phyloP scores from a whole-genome alignment of 2,329 filamentous ascomycete species.

The Cladophialophora psammophila region DNA sequence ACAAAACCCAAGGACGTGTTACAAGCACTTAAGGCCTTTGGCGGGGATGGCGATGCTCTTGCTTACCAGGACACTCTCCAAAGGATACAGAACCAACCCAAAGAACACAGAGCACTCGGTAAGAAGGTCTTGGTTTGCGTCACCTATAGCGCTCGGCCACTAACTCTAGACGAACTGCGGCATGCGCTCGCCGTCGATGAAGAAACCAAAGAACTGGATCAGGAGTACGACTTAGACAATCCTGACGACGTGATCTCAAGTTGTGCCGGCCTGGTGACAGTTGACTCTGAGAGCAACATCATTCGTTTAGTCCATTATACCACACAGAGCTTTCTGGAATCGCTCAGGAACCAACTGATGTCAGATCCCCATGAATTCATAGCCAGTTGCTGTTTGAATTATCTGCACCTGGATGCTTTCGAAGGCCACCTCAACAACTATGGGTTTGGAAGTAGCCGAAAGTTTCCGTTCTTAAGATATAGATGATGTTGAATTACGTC shows the following conservation, averaged over 20 bases:
- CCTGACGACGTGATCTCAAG: constrained; percentile 44
- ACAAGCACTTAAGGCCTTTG: constrained; percentile 36
- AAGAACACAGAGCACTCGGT: constrained; percentile 40
- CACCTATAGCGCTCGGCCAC: constrained; percentile 33
- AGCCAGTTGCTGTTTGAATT: constrained; percentile 46
- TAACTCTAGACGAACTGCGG: constrained; percentile 39
- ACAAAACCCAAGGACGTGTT: constrained; percentile 35
- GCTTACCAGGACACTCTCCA: constrained; percentile 42
- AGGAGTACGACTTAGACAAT: constrained; percentile 35
- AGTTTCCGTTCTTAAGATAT: constrained; percentile 13
- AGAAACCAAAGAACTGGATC: constrained; percentile 23
- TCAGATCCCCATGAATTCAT: constrained; percentile 44
- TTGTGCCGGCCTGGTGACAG: constrained; percentile 54
- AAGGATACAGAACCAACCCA: constrained; percentile 38
- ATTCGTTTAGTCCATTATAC: constrained; percentile 58
- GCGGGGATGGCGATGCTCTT: constrained; percentile 27
- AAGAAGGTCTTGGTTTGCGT: constrained; percentile 38
- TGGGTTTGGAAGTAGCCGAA: background rate
- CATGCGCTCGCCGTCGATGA: constrained; percentile 40
- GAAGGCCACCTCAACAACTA: constrained; percentile 2
- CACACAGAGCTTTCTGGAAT: constrained; percentile 55
- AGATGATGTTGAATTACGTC: too few relatives aligned
- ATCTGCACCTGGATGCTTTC: constrained; percentile 48
- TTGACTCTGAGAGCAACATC: constrained; percentile 50
- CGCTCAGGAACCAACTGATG: constrained; percentile 45